phyloP scores from a whole-genome alignment of 208 protist species.

The Trypanosoma brucei region DNA sequence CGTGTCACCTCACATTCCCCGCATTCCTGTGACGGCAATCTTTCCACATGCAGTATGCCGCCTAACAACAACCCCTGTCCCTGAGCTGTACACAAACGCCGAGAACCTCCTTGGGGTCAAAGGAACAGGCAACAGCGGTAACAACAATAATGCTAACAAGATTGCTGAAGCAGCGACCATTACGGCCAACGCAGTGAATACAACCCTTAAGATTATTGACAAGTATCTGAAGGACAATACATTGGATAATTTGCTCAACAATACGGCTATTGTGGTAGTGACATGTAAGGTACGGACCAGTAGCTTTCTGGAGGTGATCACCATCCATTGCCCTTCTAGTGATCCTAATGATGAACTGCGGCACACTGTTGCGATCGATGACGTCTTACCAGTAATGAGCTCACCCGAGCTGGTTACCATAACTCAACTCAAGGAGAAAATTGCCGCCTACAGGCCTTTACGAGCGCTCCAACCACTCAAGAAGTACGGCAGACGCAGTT shows the following conservation, averaged over 20 bases:
- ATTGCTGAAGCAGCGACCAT: slow-evolving; percentile 11
- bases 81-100: slow-evolving; percentile 49
- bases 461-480: slow-evolving; percentile 34
- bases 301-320: slow-evolving; percentile 72
- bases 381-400: slow-evolving; percentile 70
- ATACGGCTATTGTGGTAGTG: slow-evolving; percentile 79
- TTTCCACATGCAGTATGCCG: slow-evolving; percentile 76
- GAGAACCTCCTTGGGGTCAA: slow-evolving; percentile 38
- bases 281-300: slow-evolving; percentile 55
- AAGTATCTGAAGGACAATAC: slow-evolving; percentile 32
- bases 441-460: slow-evolving; percentile 64
- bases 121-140: background rate
- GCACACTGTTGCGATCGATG: slow-evolving; percentile 75
- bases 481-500: slow-evolving; percentile 19
- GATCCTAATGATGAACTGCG: slow-evolving; percentile 39
- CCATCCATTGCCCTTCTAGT: slow-evolving; percentile 68
- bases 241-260: slow-evolving; percentile 53
- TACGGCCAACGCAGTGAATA: slow-evolving; percentile 25
- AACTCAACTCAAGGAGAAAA: slow-evolving; percentile 73
- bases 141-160: slow-evolving; percentile 1
- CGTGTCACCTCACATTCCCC: slow-evolving; percentile 44
- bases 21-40: slow-evolving; percentile 59
- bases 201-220: slow-evolving; percentile 39
- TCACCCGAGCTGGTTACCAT: slow-evolving; percentile 64
- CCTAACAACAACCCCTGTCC: slow-evolving; percentile 61